Conservation (phyloP, 768 basidiomycete genomes). For the Lentinula sp. region DNA sequence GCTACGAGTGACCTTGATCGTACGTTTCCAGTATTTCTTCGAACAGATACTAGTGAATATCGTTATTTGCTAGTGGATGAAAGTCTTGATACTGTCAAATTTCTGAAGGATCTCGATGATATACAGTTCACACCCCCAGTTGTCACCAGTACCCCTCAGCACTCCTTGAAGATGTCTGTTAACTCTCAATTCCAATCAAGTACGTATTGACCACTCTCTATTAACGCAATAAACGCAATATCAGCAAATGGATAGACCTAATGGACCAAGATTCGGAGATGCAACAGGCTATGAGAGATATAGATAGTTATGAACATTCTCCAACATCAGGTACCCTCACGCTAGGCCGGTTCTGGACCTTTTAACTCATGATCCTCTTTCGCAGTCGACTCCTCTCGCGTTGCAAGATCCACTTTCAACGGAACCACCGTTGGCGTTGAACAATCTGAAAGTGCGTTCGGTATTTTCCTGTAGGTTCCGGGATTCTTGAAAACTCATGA, state of each 20-base stretch:
- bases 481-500: neutral
- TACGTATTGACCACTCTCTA: constrained; percentile 20
- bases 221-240: neutral
- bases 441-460: neutral
- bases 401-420: neutral
- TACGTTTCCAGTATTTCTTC: constrained; percentile 19
- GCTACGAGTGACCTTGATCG: constrained; percentile 22
- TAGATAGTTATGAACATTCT: constrained; percentile 47
- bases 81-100: constrained; percentile 32
- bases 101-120: constrained; percentile 31
- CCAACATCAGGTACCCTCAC: constrained; percentile 4
- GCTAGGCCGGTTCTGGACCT: neutral
- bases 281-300: constrained; percentile 53
- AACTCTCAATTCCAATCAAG: constrained; percentile 51
- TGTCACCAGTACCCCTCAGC: constrained; percentile 51
- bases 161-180: constrained; percentile 48
- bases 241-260: constrained; percentile 38
- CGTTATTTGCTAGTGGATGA: constrained; percentile 12
- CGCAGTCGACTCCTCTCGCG: neutral
- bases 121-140: constrained; percentile 37
- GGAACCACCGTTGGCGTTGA: neutral
- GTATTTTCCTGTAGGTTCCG: neutral
- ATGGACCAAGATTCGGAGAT: constrained; percentile 69
- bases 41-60: constrained; percentile 9
- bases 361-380: neutral